Evolutionary conservation across 2,329 filamentous ascomycete species (phyloP), one percentile per base, ranked within the genome.

Genomic region (Gyromitra esculenta): DNA sequence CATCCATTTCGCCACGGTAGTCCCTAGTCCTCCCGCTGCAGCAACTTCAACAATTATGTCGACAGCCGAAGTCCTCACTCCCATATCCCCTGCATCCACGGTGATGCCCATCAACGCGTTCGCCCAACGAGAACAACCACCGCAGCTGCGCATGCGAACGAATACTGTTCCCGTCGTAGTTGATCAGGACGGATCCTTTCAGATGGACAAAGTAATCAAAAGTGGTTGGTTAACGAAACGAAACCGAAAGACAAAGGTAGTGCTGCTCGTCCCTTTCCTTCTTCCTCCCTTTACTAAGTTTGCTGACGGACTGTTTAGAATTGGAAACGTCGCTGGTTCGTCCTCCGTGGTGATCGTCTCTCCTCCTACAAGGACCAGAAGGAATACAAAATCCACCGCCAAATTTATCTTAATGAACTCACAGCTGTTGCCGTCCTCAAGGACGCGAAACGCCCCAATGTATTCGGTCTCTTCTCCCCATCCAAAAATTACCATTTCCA

Each of bases 101-200:
- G 15, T 15, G 15, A 67, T 52, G 43, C 71, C 66, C 31, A 63
- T 41, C 57, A 59, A 71, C 72, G 25, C 73, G 66, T 75, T 76
- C 43, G n/a, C 62, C 41, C 52, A 76, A 57, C 68, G 69, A 45
- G 54, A 76, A 56, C 68, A 43, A n/a, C 73, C 48, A 37, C 75
- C 75, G 57, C 75, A 73, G 69, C 69, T 78, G 62, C 66, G 60
- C 62, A 75, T 75, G 72, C 72, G 72, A 35, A 77, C 70, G 4
- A 60, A 75, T 21, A 75, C 66, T 41, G 45, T 41, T 25, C 77
- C 76, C 45, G 63, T 56, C 31, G 60, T 94, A 3, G 93, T 98
- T 79, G 97, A 95, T 82, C 91, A 97, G 84, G 94, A 97, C 84
- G 96, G 96, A 78, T 96, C 93, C 84, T 99, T 97, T 83, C 94